Conservation (phyloP, 164 flowering plant genomes). For the Nymphaea thermarum region DNA sequence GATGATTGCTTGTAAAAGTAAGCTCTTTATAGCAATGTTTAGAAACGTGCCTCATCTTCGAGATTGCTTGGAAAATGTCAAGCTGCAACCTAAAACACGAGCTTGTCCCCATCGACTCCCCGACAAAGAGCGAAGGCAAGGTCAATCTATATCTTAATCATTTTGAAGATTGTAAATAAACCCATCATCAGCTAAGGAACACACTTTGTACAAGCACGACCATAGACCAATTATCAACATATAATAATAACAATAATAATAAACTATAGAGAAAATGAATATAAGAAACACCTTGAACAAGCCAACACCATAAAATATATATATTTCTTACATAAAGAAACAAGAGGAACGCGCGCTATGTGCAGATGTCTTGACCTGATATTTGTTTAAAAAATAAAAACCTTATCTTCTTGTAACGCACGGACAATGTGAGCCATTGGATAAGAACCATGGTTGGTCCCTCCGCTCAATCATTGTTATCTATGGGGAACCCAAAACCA, state of each 20-base stretch:
- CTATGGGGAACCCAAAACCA: not conserved
- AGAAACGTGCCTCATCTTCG: too few relatives aligned
- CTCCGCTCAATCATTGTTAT: not conserved
- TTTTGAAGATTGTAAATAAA: not conserved
- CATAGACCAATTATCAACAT: not conserved
- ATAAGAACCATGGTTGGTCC: slow-evolving; percentile 3
- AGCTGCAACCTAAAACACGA: too few relatives aligned
- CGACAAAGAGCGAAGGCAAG: not conserved
- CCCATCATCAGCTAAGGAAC: not conserved
- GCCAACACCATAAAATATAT: not conserved
- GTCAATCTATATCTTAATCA: not conserved
- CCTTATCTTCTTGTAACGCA: slow-evolving; percentile 5
- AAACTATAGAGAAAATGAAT: not conserved
- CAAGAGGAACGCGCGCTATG: not conserved
- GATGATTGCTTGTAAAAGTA: too few relatives aligned
- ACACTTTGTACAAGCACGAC: not conserved
- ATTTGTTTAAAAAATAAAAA: not conserved
- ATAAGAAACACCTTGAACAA: not conserved
- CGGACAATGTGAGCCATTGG: slow-evolving; percentile 1
- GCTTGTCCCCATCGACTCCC: not conserved
- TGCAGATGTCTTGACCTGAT: not conserved
- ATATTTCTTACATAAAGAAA: too few relatives aligned
- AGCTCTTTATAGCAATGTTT: too few relatives aligned
- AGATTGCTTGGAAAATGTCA: too few relatives aligned
- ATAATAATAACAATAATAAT: not conserved